Evolutionary conservation across 2,329 filamentous ascomycete genomes (phyloP).

Genomic region (Diaporthe vexans): DNA sequence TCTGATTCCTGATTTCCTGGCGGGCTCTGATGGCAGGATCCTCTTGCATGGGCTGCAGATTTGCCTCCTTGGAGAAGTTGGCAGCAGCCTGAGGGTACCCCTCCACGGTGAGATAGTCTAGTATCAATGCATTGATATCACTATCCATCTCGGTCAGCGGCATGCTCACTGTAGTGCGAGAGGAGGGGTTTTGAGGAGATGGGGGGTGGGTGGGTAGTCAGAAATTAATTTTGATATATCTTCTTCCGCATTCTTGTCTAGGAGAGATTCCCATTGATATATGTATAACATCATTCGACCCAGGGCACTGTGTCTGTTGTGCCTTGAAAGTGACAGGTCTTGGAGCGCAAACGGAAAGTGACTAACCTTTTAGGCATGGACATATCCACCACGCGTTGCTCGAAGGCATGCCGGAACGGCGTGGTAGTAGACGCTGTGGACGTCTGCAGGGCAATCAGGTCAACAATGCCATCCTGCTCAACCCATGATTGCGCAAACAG

Average conservation of each 20-base stretch:
- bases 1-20: conserved; percentile 86
- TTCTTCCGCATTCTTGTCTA: conserved; percentile 94
- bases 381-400: conserved; percentile 84
- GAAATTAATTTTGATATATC: conserved; percentile 78
- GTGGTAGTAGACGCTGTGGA: conserved; percentile 82
- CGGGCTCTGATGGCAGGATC: conserved; percentile 81
- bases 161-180: conserved; percentile 18
- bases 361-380: conserved; percentile 92
- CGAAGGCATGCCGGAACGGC: conserved; percentile 80
- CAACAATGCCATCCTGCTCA: conserved; percentile 36
- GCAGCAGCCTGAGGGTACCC: conserved; percentile 93
- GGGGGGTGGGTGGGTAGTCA: conserved; percentile 67
- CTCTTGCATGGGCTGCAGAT: conserved; percentile 81
- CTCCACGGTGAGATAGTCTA: conserved; percentile 97
- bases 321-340: conserved; percentile 39
- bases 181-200: conserved; percentile 35
- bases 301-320: conserved; percentile 45
- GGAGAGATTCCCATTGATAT: conserved; percentile 99
- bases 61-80: conserved; percentile 95
- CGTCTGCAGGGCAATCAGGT: conserved; percentile 59
- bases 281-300: conserved; percentile 80
- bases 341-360: conserved; percentile 37
- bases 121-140: conserved; percentile 94
- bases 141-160: conserved; percentile 61
- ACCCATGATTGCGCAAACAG: neutral